phyloP scores from a whole-genome alignment of 345 rosid species.

The Turritis glabra region DNA sequence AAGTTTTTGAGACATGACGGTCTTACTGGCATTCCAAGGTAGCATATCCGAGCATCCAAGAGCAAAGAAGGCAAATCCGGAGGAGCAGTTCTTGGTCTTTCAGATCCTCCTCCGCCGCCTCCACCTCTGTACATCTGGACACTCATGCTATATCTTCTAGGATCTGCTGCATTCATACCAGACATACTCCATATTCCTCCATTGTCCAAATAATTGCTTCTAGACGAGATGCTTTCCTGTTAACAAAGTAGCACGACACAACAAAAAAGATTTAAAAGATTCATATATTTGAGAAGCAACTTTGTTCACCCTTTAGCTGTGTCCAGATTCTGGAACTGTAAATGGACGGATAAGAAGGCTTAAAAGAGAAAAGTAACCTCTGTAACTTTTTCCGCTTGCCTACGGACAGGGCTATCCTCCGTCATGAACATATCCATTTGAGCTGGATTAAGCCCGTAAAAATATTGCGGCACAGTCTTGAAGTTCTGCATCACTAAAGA shows the following conservation, averaged over 20 bases:
- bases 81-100: constrained; percentile 62
- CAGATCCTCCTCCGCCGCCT: constrained; percentile 53
- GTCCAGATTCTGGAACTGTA: background rate
- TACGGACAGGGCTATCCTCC: constrained; percentile 65
- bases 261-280: background rate
- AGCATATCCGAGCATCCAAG: constrained; percentile 80
- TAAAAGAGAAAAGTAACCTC: constrained; percentile 52
- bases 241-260: background rate
- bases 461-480: constrained; percentile 69
- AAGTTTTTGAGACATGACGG: background rate
- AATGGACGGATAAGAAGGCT: constrained; percentile 1
- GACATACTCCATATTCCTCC: constrained; percentile 72
- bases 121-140: constrained; percentile 79
- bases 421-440: constrained; percentile 96
- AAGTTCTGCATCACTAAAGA: constrained; percentile 76
- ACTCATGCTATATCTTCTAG: constrained; percentile 69
- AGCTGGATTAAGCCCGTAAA: constrained; percentile 80
- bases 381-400: constrained; percentile 65
- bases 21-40: constrained; percentile 94
- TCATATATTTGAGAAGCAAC: background rate
- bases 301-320: background rate
- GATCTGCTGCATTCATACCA: constrained; percentile 43
- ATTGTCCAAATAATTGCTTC: constrained; percentile 53
- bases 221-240: constrained; percentile 83
- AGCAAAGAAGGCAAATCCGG: constrained; percentile 94